Base-by-base conservation (phyloP, 768 basidiomycete genomes). In the Rubroboletus pulcherrimus region DNA sequence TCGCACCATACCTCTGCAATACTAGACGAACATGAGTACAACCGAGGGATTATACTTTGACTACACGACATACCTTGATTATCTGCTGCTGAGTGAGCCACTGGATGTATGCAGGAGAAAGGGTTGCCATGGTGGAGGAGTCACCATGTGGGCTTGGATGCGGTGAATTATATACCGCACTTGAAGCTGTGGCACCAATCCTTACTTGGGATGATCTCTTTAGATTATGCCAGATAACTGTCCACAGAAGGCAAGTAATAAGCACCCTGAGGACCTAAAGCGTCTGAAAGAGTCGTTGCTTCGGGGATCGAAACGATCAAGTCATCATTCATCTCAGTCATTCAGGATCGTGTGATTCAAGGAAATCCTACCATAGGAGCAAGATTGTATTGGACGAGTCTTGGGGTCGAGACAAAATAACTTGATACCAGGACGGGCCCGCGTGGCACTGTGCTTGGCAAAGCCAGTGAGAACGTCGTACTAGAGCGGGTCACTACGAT, bases 21-120 rank as follows among this genome's bases (percentile, higher is more conserved):
- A 55, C 54, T 42, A 3, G 19, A 19, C 31, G 29, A 55, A 24
- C 10, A 11, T 54, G 33, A 55, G 51, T 33, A 30, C 19, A 17
- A 14, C 2, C 2, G 2, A 1, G 12, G 12, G 11, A 21, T 35
- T 33, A 21, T 21, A 26, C 2, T 30, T 34, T 1, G 15, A 31
- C 21, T 19, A 26, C 0, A 17, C 2, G 10, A 26, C 57, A 31
- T 37, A 59, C 58, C 21, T 49, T 49, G 46, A 59, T 59, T 7
- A 12, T 59, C 29, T 59, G 58, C 33, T 53, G 57, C 29, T 59
- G 42, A 17, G 7, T 3, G 38, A 54, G 42, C 46, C 46, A 59
- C 12, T 37, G 33, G 31, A 53, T 15, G 14, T 51, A 52, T 21
- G 44, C 24, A 11, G 50, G 21, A n/a, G 56, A 19, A 14, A 6